phyloP scores from a whole-genome alignment of 139 green algal genomes.

The Microglena sp. region DNA sequence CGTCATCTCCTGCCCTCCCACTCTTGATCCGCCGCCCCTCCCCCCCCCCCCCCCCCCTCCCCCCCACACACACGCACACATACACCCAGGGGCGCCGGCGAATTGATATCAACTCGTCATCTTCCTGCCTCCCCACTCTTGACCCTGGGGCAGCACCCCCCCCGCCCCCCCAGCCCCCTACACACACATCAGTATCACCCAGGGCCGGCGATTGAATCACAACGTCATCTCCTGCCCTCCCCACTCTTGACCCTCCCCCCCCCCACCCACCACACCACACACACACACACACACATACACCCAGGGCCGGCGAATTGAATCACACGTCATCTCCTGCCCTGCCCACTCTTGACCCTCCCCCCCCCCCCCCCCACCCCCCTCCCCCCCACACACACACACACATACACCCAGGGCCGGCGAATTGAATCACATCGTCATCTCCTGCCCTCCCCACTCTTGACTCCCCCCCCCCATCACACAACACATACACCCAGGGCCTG shows the following conservation, averaged over 20 bases:
- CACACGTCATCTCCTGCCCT: not conserved
- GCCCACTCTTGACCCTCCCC: too few species aligned
- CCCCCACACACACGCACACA: conserved; percentile 18
- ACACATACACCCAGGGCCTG: too few species aligned
- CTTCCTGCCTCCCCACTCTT: not conserved
- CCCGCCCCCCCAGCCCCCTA: not conserved
- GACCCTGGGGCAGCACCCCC: not conserved
- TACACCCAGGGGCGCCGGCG: not conserved
- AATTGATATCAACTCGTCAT: not conserved
- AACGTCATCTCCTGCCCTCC: too few species aligned
- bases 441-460: too few species aligned
- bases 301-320: not conserved
- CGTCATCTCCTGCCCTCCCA: too few species aligned
- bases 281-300: conserved; percentile 1
- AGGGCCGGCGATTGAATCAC: not conserved
- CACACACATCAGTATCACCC: not conserved
- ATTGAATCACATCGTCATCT: too few species aligned
- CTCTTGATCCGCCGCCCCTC: too few species aligned
- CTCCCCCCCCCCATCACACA: too few species aligned
- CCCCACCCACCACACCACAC: too few species aligned
- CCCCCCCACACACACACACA: not conserved
- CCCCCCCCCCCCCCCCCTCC: too few species aligned
- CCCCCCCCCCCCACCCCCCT: not conserved
- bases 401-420: too few species aligned
- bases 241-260: too few species aligned